These are phyloP conservation scores for Phylloporus sp. DNA, from an alignment of 768 basidiomycete species.

Conservation along the genomic window DNA sequence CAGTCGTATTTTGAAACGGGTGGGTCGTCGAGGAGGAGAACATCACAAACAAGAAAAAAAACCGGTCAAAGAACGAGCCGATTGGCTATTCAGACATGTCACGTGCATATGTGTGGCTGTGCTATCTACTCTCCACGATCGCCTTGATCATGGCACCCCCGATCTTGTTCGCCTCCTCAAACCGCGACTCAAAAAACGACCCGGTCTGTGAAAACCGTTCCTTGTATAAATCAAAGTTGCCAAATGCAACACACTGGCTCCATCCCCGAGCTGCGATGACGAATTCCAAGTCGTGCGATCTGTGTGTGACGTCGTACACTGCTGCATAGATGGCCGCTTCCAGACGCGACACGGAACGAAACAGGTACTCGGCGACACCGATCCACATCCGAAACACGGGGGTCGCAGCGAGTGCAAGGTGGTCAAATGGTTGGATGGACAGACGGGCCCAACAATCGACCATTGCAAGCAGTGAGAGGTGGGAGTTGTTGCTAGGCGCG, in stretches of 20 bases:
- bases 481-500: conserved; percentile 63
- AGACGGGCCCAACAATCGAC: conserved; percentile 96
- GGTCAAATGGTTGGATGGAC: conserved; percentile 81
- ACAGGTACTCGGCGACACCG: conserved; percentile 94
- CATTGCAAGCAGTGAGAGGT: conserved; percentile 93
- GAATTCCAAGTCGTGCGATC: conserved; percentile 91
- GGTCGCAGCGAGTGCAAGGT: conserved; percentile 90
- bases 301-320: conserved; percentile 70
- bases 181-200: conserved; percentile 79
- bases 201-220: conserved; percentile 77
- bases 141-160: conserved; percentile 89
- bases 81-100: not conserved
- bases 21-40: conserved; percentile 22
- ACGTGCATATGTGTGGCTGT: conserved; percentile 1
- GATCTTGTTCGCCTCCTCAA: conserved; percentile 78
- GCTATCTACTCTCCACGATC: conserved; percentile 55
- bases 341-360: conserved; percentile 63
- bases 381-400: conserved; percentile 97
- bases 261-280: conserved; percentile 90
- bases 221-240: conserved; percentile 85
- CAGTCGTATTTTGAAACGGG: conserved; percentile 45
- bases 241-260: conserved; percentile 94
- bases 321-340: conserved; percentile 71
- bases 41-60: conserved; percentile 9
- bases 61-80: not conserved